phyloP scores from a whole-genome alignment of 331 rosid genomes.

The Rosa hybrid region DNA sequence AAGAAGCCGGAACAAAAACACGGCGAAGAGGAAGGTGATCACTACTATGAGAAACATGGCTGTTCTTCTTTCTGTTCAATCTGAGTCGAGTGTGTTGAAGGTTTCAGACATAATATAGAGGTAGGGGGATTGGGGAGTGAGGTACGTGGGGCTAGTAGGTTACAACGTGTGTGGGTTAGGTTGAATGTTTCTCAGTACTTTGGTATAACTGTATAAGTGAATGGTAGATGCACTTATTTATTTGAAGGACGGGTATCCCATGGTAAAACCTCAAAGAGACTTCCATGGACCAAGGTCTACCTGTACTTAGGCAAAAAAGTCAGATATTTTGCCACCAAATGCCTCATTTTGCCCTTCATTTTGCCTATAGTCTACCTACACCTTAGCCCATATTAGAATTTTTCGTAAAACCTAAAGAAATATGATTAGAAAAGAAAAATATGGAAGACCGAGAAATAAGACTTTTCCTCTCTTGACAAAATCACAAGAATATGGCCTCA shows the following conservation, averaged over 20 bases:
- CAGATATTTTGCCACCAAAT: too few relatives aligned
- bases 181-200: neutral
- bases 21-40: slow-evolving; percentile 7
- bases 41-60: slow-evolving; percentile 9
- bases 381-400: too few relatives aligned
- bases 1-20: slow-evolving; percentile 28
- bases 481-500: too few relatives aligned
- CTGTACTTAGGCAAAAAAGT: too few relatives aligned
- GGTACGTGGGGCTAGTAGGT: neutral
- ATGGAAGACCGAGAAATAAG: neutral
- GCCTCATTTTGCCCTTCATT: too few relatives aligned
- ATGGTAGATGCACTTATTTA: neutral
- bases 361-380: too few relatives aligned
- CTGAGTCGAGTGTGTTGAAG: neutral
- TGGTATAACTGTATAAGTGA: neutral
- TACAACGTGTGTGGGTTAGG: neutral
- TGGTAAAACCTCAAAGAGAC: neutral
- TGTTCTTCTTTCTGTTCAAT: neutral
- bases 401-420: too few relatives aligned
- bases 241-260: neutral
- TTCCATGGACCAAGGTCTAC: too few relatives aligned
- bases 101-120: neutral
- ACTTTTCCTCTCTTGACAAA: neutral
- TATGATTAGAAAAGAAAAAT: neutral
- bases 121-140: neutral